Evolutionary conservation across 192 early-diverging fungal species (phyloP).

Genomic region (Podila epigama): DNA sequence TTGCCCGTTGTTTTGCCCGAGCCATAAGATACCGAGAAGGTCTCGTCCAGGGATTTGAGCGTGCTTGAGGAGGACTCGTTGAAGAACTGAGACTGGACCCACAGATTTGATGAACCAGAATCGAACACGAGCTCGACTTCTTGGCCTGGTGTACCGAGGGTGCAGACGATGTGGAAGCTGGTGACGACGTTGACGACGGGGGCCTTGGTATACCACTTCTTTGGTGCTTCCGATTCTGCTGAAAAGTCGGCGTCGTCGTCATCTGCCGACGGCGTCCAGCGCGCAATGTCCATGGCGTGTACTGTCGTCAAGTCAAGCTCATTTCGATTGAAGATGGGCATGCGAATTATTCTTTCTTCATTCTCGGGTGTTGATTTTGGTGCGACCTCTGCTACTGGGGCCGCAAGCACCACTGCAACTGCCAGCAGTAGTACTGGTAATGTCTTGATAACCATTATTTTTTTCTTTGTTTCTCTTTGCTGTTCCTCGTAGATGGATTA

Average conservation of each 20-base stretch:
- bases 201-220: not conserved
- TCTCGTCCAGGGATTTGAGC: slow-evolving; percentile 5
- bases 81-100: slow-evolving; percentile 24
- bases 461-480: too few relatives aligned
- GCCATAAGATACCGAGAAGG: slow-evolving; percentile 24
- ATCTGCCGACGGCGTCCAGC: not conserved
- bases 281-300: not conserved
- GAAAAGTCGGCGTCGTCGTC: not conserved
- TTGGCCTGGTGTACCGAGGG: slow-evolving; percentile 20
- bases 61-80: slow-evolving; percentile 5
- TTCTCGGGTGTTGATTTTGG: too few relatives aligned
- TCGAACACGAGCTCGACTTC: slow-evolving; percentile 37
- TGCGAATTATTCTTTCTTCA: not conserved
- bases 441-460: not conserved
- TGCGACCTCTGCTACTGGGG: not conserved
- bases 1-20: slow-evolving; percentile 20
- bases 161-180: slow-evolving; percentile 13
- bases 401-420: not conserved
- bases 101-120: slow-evolving; percentile 40
- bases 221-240: not conserved
- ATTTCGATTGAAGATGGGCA: not conserved
- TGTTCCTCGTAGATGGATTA: too few relatives aligned
- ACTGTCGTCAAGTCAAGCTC: not conserved
- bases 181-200: slow-evolving; percentile 24
- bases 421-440: not conserved